Percentiles rank a stretch among this genome's conserved stretches.
These are phyloP conservation scores for Penicillium lagena DNA, from an alignment of 495 filamentous ascomycete genomes.

Conservation along the genomic window DNA sequence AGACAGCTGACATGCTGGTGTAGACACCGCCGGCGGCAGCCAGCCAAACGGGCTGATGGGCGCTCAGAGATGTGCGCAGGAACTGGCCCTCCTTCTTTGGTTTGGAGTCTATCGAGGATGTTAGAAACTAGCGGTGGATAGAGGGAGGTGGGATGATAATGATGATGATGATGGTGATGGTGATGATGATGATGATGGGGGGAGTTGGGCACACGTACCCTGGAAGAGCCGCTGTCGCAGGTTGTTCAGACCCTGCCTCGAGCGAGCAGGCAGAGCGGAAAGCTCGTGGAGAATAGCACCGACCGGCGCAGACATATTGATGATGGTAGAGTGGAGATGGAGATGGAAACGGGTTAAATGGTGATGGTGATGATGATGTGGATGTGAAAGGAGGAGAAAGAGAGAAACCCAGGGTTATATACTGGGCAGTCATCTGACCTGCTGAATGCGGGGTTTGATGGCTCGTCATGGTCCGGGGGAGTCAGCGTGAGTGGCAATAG, in stretches of 20 bases:
- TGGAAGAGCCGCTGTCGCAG: conserved; percentile 24
- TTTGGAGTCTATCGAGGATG: conserved; percentile 15
- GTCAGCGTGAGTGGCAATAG: too few relatives aligned
- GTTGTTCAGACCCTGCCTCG: conserved; percentile 23
- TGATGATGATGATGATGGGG: too few relatives aligned
- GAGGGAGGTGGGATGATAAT: too few relatives aligned
- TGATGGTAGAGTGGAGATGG: background rate
- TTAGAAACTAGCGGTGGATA: conserved; percentile 3
- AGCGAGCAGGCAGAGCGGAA: conserved; percentile 16
- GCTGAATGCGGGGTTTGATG: too few relatives aligned
- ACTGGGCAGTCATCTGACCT: too few relatives aligned
- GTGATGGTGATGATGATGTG: conserved; percentile 5
- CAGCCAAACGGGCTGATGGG: conserved; percentile 38
- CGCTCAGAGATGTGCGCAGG: conserved; percentile 29
- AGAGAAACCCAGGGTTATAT: too few relatives aligned
- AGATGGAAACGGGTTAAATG: conserved; percentile 6
- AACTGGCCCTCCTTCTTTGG: conserved; percentile 24
- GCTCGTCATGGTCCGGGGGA: too few relatives aligned
- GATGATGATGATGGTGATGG: too few relatives aligned
- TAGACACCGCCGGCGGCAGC: conserved; percentile 32
- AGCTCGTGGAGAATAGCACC: conserved; percentile 19
- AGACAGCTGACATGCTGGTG: conserved; percentile 31
- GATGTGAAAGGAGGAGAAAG: background rate
- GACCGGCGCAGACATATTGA: conserved; percentile 18
- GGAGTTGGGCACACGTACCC: conserved; percentile 10